Evolutionary conservation across 208 protist genomes (phyloP).

Genomic region (Leishmania tarentolae): DNA sequence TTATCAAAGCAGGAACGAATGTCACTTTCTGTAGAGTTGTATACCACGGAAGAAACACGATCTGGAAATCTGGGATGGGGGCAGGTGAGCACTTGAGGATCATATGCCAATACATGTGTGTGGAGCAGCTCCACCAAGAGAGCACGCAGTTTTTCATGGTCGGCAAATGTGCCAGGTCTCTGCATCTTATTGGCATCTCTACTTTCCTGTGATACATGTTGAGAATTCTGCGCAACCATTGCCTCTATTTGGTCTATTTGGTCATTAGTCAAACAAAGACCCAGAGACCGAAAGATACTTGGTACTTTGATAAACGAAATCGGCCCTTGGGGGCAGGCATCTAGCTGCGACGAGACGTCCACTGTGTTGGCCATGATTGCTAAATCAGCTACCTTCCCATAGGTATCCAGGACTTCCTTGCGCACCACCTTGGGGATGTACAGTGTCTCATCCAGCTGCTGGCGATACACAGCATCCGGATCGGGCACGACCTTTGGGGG

Average conservation of each 20-base stretch:
- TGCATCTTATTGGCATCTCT: background rate
- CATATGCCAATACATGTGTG: slow-evolving; percentile 31
- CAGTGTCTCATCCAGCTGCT: slow-evolving; percentile 41
- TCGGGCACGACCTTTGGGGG: slow-evolving; percentile 35
- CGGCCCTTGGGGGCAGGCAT: background rate
- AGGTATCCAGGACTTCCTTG: slow-evolving; percentile 6
- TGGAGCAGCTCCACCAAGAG: slow-evolving; percentile 29
- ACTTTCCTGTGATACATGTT: background rate
- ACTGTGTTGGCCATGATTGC: slow-evolving; percentile 25
- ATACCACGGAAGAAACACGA: slow-evolving; percentile 26
- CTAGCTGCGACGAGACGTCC: background rate
- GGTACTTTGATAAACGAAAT: slow-evolving; percentile 43
- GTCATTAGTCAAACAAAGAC: slow-evolving; percentile 45
- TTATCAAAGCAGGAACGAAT: slow-evolving; percentile 23
- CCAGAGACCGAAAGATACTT: slow-evolving; percentile 48
- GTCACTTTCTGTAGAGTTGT: slow-evolving; percentile 19
- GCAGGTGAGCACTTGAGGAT: slow-evolving; percentile 25
- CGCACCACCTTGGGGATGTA: slow-evolving; percentile 48
- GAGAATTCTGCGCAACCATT: slow-evolving; percentile 16
- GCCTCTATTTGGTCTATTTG: slow-evolving; percentile 40
- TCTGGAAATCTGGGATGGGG: slow-evolving; percentile 26
- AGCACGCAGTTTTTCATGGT: slow-evolving; percentile 20
- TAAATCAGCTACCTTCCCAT: slow-evolving; percentile 10
- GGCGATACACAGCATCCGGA: slow-evolving; percentile 44
- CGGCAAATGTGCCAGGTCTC: background rate